phyloP scores from a whole-genome alignment of 805 yeast genomes.

The Candida ortonii region DNA sequence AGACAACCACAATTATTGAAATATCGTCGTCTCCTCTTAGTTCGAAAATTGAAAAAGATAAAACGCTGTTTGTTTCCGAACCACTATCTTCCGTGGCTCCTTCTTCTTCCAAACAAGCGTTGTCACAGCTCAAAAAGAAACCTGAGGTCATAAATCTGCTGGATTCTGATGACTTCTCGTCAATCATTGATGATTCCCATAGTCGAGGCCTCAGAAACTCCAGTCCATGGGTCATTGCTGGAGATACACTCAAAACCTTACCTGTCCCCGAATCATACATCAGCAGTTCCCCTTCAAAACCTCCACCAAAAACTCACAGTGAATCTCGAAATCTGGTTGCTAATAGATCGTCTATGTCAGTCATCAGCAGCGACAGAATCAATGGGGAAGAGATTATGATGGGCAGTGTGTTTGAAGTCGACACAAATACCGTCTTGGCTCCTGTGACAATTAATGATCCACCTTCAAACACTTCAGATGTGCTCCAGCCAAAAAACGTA shows the following conservation, averaged over 20 bases:
- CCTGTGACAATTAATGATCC: slow-evolving; percentile 1
- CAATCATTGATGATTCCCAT: neutral
- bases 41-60: slow-evolving; percentile 1
- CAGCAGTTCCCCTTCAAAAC: too few relatives aligned
- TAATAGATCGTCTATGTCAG: slow-evolving; percentile 2
- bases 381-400: slow-evolving; percentile 8
- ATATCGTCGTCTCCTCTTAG: slow-evolving; percentile 4
- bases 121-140: neutral
- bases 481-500: neutral
- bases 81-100: slow-evolving; percentile 1
- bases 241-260: too few relatives aligned
- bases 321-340: too few relatives aligned
- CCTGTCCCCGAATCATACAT: too few relatives aligned
- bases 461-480: neutral
- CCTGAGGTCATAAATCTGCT: slow-evolving; percentile 12
- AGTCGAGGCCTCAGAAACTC: neutral
- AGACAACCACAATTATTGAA: slow-evolving; percentile 1
- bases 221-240: too few relatives aligned
- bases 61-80: slow-evolving; percentile 9
- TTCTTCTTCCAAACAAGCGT: slow-evolving; percentile 3
- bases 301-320: too few relatives aligned
- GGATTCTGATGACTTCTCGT: slow-evolving; percentile 9
- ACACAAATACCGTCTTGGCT: slow-evolving; percentile 9
- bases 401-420: slow-evolving; percentile 10
- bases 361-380: slow-evolving; percentile 5